Percentiles rank a stretch among this genome's conserved stretches.
These are phyloP conservation scores for Parascedosporium putredinis DNA, from an alignment of 2,329 filamentous ascomycete genomes.

Conservation along the genomic window DNA sequence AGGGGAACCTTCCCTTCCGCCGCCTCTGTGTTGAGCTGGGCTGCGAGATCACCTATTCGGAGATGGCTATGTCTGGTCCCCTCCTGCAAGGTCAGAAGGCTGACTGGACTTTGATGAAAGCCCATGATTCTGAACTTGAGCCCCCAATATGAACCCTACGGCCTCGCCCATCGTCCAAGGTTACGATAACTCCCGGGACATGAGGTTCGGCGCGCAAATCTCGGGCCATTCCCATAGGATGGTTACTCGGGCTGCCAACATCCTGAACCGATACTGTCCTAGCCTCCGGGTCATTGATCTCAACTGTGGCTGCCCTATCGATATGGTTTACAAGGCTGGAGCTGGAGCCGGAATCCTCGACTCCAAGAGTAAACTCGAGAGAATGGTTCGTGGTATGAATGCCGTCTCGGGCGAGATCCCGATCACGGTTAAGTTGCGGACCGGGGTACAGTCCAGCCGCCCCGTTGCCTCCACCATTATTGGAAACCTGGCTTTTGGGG, in stretches of 20 bases:
- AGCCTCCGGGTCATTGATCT: conserved; percentile 84
- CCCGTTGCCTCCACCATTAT: conserved; percentile 75
- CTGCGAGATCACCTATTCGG: conserved; percentile 89
- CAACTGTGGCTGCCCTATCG: conserved; percentile 96
- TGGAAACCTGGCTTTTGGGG: conserved; percentile 73
- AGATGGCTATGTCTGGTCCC: conserved; percentile 92
- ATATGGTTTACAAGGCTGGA: conserved; percentile 79
- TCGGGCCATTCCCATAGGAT: conserved; percentile 87
- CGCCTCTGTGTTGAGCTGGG: conserved; percentile 82
- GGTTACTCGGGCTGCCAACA: conserved; percentile 78
- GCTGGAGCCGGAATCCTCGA: conserved; percentile 91
- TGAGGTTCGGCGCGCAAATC: conserved; percentile 88
- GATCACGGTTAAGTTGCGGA: conserved; percentile 90
- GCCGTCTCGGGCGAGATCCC: conserved; percentile 81
- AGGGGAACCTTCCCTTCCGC: conserved; percentile 91
- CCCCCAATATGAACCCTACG: conserved; percentile 56
- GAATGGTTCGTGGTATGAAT: conserved; percentile 95
- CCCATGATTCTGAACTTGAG: conserved; percentile 70
- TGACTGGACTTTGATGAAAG: conserved; percentile 93
- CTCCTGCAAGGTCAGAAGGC: conserved; percentile 80
- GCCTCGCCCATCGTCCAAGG: conserved; percentile 46
- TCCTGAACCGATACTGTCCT: conserved; percentile 65
- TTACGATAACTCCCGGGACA: conserved; percentile 74
- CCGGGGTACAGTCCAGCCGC: conserved; percentile 69
- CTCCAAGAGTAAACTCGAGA: conserved; percentile 74